These are phyloP conservation scores for Xylariaceae sp. DNA, from an alignment of 2,329 filamentous ascomycete genomes.

Conservation along the genomic window DNA sequence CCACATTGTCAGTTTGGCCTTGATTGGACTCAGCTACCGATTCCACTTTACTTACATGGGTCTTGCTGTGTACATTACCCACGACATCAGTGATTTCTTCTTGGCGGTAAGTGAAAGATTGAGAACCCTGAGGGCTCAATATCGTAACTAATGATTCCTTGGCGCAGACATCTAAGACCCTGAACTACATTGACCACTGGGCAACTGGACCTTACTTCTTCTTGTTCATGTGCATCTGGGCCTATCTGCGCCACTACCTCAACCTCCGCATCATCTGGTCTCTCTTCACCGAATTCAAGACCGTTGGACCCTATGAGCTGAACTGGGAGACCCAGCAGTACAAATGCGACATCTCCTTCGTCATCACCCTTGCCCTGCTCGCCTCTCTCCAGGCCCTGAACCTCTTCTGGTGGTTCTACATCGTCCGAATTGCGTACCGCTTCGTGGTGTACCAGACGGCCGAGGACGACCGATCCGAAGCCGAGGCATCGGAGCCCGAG, in stretches of 20 bases:
- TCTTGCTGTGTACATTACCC: conserved; percentile 86
- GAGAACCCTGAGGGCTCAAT: not conserved
- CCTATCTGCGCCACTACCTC: conserved; percentile 82
- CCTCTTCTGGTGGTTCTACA: conserved; percentile 76
- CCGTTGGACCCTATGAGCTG: conserved; percentile 67
- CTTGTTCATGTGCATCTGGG: conserved; percentile 76
- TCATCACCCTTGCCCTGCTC: conserved; percentile 62
- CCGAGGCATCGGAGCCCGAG: conserved; percentile 57
- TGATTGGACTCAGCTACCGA: conserved; percentile 83
- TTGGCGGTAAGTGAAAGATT: conserved; percentile 62
- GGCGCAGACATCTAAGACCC: conserved; percentile 72
- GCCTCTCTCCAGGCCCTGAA: conserved; percentile 68
- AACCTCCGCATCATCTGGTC: conserved; percentile 73
- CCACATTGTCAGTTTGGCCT: conserved; percentile 78
- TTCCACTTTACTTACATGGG: conserved; percentile 98
- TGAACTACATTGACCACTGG: conserved; percentile 81
- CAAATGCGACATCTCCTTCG: conserved; percentile 66
- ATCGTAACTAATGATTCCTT: conserved; percentile 14
- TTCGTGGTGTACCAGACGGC: conserved; percentile 57
- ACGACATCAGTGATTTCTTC: conserved; percentile 95
- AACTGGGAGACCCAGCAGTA: conserved; percentile 73
- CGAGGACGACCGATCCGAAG: conserved; percentile 68
- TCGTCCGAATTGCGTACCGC: conserved; percentile 67
- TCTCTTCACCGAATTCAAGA: conserved; percentile 69
- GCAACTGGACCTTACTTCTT: conserved; percentile 81